Conservation (phyloP, 345 rosid species). For the Brassica cretica region DNA sequence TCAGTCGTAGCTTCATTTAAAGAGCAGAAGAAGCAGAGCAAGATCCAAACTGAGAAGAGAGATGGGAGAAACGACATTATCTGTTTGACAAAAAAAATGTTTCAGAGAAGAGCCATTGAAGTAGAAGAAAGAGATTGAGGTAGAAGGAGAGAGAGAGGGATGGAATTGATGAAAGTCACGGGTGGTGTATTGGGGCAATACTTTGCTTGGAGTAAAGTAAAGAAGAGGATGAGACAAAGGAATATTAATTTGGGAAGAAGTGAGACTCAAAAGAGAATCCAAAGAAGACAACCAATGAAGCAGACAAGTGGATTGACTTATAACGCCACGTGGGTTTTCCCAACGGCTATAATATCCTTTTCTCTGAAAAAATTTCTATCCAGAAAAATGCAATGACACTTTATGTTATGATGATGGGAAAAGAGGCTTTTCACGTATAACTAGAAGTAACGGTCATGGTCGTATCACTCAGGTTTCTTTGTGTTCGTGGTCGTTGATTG, state of each 20-base stretch:
- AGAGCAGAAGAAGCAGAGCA: not conserved
- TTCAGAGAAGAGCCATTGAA: conserved; percentile 22
- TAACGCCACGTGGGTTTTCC: conserved; percentile 29
- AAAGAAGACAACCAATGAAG: conserved; percentile 33
- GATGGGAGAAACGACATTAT: conserved; percentile 18
- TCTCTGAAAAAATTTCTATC: not conserved
- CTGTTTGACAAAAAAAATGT: not conserved
- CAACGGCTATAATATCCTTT: conserved; percentile 34
- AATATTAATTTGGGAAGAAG: conserved; percentile 34
- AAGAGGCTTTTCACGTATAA: conserved; percentile 15
- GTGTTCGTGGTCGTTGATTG: conserved; percentile 8
- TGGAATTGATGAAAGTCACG: conserved; percentile 36
- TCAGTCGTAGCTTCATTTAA: conserved; percentile 40
- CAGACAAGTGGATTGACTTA: conserved; percentile 32
- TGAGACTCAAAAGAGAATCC: conserved; percentile 28
- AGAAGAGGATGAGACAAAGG: conserved; percentile 42
- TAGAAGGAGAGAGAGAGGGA: conserved; percentile 1
- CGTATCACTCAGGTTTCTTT: not conserved
- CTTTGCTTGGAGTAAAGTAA: conserved; percentile 37
- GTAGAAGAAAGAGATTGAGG: conserved; percentile 8
- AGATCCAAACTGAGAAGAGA: conserved; percentile 5
- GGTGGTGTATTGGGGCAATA: conserved; percentile 41
- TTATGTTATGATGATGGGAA: not conserved
- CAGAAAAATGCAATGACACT: not conserved
- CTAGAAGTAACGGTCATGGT: conserved; percentile 26